Evolutionary conservation across 169 alveolate genomes (phyloP), one percentile per base, ranked within the genome.

Genomic region (Pseudocohnilembus persalinus): DNA sequence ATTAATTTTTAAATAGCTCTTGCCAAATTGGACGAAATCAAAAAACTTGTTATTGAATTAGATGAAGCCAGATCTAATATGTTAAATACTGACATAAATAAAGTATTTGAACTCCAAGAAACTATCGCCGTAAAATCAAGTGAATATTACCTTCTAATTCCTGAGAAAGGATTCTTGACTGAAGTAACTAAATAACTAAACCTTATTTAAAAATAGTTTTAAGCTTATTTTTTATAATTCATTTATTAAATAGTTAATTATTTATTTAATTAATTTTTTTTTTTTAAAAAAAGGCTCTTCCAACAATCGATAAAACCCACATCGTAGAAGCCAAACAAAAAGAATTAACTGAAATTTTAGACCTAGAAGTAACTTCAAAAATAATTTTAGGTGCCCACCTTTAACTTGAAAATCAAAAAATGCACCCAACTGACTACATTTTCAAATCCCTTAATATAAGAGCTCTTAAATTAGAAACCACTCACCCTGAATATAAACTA

Each of bases 311-410:
- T 11, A 49, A 49, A 11, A 20, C 20, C 26, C 20, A 49, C 20
- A 11, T 11, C 4, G 20, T 49, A 11, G 68, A 49, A 49, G 26
- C 4, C 27, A 74, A 83, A 81, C 29, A 80, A 32, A 77, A 78
- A 76, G 87, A 83, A 63, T 35, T 94, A 33, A 96, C 88, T 30
- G 72, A 85, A 64, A 77, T 90, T 65, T 74, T 91, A 26, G 75
- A 92, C 77, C 77, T 92, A 64, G 96, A 92, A 89, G 88, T 30
- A 63, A 90, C 95, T 0, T 84, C 92, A 0, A 93, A 89, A 68
- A 88, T 91, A 64, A 87, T 90, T n/a, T 78, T 93, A 20, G 94
- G 90, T 32, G 94, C 94, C 6, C 83, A 87, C 35, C 65, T 64
- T 65, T 73, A 49, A 49, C 4, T 49, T 20, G 20, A 68, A 28